These are phyloP conservation scores for Fusarium camptoceras DNA, from an alignment of 2,329 filamentous ascomycete species.

Conservation along the genomic window DNA sequence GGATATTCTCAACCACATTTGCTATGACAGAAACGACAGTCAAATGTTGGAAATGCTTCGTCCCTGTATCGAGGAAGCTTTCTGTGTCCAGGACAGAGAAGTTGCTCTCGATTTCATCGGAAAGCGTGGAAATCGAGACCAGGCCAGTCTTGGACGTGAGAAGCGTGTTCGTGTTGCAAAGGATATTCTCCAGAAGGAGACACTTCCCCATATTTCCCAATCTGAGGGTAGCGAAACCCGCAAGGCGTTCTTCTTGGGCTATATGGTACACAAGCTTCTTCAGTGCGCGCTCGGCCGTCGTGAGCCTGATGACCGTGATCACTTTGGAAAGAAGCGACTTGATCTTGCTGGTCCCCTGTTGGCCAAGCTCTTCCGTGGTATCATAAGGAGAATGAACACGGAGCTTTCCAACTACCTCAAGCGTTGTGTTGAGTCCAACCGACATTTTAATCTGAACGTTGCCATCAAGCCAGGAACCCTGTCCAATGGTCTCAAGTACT, in stretches of 20 bases:
- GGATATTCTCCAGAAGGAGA: slow-evolving; percentile 97
- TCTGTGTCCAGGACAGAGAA: slow-evolving; percentile 94
- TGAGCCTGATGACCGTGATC: slow-evolving; percentile 96
- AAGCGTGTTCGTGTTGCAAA: slow-evolving; percentile 92
- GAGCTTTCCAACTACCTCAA: slow-evolving; percentile 93
- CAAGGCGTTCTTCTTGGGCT: slow-evolving; percentile 98
- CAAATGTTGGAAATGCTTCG: slow-evolving; percentile 98
- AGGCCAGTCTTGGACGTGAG: slow-evolving; percentile 76
- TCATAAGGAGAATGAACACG: slow-evolving; percentile 90
- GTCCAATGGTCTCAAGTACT: slow-evolving; percentile 95
- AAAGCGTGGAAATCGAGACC: slow-evolving; percentile 79
- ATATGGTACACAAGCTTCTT: slow-evolving; percentile 97
- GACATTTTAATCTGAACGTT: slow-evolving; percentile 89
- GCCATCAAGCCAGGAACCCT: slow-evolving; percentile 92
- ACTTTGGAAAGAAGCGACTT: slow-evolving; percentile 98
- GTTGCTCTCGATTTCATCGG: slow-evolving; percentile 96
- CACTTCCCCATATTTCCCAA: slow-evolving; percentile 96
- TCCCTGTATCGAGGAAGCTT: slow-evolving; percentile 96
- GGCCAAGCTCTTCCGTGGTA: slow-evolving; percentile 93
- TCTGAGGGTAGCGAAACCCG: slow-evolving; percentile 92
- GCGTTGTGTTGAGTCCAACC: slow-evolving; percentile 88
- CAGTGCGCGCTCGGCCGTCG: slow-evolving; percentile 93
- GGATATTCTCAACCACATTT: slow-evolving; percentile 97
- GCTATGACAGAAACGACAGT: slow-evolving; percentile 93
- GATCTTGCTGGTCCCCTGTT: slow-evolving; percentile 94